These are phyloP conservation scores for Capsicum baccatum DNA, from an alignment of 257 asterid genomes.

Conservation along the genomic window DNA sequence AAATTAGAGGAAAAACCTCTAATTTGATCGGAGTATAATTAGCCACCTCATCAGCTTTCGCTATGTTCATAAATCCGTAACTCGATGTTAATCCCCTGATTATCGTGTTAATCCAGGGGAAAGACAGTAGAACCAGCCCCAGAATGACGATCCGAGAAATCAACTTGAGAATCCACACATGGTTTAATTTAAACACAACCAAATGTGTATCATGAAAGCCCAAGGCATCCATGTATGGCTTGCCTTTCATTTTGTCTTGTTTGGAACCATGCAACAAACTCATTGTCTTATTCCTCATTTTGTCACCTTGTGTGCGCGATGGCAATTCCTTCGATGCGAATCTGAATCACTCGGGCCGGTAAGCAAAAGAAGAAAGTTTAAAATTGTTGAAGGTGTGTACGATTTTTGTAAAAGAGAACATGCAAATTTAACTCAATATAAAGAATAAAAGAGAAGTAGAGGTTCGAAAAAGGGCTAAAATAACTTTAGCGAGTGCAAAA, in stretches of 20 bases:
- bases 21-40: conserved; percentile 13
- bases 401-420: not conserved
- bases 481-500: conserved; percentile 54
- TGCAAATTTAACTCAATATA: not conserved
- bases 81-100: conserved; percentile 11
- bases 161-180: conserved; percentile 37
- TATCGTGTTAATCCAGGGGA: conserved; percentile 32
- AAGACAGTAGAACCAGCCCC: conserved; percentile 42
- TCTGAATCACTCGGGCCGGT: not conserved
- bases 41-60: not conserved
- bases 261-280: conserved; percentile 27
- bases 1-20: conserved; percentile 30
- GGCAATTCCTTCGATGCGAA: not conserved
- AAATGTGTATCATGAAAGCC: conserved; percentile 23
- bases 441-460: not conserved
- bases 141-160: conserved; percentile 36
- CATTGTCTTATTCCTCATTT: conserved; percentile 23
- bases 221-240: conserved; percentile 18
- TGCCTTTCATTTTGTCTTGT: conserved; percentile 26
- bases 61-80: not conserved
- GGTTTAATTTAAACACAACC: conserved; percentile 31
- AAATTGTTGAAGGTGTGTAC: not conserved
- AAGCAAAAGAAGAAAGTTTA: not conserved
- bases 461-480: not conserved
- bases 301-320: too few relatives aligned